A percentile compares a stretch with the other conserved stretches of the same genome.
These are phyloP conservation scores for Paecilomyces formosus DNA, from an alignment of 2,329 filamentous ascomycete species.

Conservation along the genomic window DNA sequence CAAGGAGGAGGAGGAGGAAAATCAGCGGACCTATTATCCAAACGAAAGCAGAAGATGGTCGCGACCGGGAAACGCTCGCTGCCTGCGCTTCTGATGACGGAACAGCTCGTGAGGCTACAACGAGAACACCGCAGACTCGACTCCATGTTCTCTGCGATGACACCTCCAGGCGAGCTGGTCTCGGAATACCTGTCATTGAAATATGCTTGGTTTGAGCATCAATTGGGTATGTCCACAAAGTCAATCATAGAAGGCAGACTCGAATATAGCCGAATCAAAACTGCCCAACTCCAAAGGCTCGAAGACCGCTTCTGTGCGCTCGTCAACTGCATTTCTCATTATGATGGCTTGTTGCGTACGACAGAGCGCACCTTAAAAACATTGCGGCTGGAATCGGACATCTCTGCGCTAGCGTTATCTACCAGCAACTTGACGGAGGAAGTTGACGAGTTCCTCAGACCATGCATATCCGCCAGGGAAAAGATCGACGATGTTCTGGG, in stretches of 20 bases:
- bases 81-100: background rate
- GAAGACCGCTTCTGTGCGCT: background rate
- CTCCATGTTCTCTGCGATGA: background rate
- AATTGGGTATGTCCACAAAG: background rate
- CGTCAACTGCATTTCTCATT: background rate
- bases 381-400: background rate
- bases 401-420: background rate
- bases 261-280: background rate
- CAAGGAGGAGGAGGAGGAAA: background rate
- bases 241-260: background rate
- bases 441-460: constrained; percentile 8
- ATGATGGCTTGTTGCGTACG: background rate
- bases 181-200: background rate
- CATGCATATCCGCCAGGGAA: constrained; percentile 10
- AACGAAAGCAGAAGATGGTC: background rate
- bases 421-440: constrained; percentile 1
- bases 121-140: background rate
- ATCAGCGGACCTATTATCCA: background rate
- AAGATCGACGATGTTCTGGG: constrained; percentile 13
- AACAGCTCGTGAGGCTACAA: background rate
- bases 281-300: background rate
- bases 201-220: background rate
- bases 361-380: background rate
- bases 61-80: background rate
- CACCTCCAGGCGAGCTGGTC: background rate